phyloP scores from a whole-genome alignment of 345 rosid genomes.

The Corymbia maculata region DNA sequence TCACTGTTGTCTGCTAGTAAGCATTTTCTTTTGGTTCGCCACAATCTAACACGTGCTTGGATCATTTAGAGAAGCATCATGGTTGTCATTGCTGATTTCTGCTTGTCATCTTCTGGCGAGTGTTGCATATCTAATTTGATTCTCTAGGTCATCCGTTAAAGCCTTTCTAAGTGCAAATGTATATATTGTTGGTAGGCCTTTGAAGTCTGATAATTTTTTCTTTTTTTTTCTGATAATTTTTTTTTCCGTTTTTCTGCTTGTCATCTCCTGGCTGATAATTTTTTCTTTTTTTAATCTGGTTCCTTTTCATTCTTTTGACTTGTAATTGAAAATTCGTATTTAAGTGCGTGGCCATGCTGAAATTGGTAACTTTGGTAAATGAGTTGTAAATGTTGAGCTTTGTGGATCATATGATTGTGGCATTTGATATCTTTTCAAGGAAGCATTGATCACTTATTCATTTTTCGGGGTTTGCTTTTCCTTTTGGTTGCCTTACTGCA shows the following conservation, averaged over 20 bases:
- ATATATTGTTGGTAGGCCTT: neutral
- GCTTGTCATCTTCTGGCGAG: neutral
- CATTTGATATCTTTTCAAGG: neutral
- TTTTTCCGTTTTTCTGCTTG: neutral
- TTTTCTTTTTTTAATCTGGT: neutral
- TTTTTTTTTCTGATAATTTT: neutral
- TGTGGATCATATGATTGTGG: neutral
- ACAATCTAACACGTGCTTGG: neutral
- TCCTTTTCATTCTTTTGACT: neutral
- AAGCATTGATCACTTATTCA: neutral
- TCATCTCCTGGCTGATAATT: neutral
- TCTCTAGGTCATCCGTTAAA: neutral
- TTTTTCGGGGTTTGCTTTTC: neutral
- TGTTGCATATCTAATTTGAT: neutral
- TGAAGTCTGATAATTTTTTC: neutral
- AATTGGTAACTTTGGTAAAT: neutral
- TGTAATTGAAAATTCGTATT: neutral
- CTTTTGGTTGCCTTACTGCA: slow-evolving; percentile 4
- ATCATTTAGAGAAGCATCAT: neutral
- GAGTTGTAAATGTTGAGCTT: neutral
- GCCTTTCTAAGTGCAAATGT: neutral
- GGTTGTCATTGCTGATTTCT: neutral
- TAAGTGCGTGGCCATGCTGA: neutral
- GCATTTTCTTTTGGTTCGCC: neutral
- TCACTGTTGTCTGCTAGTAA: neutral